Base-by-base conservation (phyloP, 1,284 basidiomycete species). In the Tilletia indica region DNA sequence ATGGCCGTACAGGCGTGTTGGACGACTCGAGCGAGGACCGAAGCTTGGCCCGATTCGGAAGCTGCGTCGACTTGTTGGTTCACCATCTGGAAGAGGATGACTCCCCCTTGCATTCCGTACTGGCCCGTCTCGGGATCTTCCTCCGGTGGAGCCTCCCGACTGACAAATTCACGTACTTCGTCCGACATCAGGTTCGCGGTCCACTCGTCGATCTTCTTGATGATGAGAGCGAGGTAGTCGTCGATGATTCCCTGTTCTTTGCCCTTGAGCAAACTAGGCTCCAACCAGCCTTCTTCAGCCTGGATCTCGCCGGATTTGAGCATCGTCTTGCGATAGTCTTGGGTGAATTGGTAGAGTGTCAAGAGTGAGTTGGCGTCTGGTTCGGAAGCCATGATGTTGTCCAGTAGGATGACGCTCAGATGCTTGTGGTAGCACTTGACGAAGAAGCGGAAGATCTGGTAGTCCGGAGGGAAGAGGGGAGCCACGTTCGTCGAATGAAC, bases 161-260 rank as follows among this genome's bases (percentile, higher is more conserved):
- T 88, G 9, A 89, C 89, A 86, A 99, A 99, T 72, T 93, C 92
- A 36, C 89, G 88, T 54, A 92, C 87, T 84, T 99, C 97, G 42
- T 93, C 92, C 82, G 90, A 91, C 91, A 97, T 96, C 71, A 98
- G 88, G 84, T 97, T 99, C 70, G 89, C 87, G 1, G 93, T 92
- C 97, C 97, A 99, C 85, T 99, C 95, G 86, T 98, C 95, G 73
- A 99, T 91, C 85, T 98, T 98, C 85, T 89, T 90, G 83, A 96
- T 90, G 85, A 99, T 96, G 75, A 98, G 88, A 76, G 90, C 89
- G 68, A 97, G 90, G 85, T 99, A 99, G 84, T 97, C 94, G 81
- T 99, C 96, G 78, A 99, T 94, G 71, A 99, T 89, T 58, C 87
- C 87, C 83, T 97, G 93, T 80, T 96, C 93, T 82, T 94, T 93